Evolutionary conservation across 2,329 filamentous ascomycete species (phyloP).

Genomic region (Periconia sp.): DNA sequence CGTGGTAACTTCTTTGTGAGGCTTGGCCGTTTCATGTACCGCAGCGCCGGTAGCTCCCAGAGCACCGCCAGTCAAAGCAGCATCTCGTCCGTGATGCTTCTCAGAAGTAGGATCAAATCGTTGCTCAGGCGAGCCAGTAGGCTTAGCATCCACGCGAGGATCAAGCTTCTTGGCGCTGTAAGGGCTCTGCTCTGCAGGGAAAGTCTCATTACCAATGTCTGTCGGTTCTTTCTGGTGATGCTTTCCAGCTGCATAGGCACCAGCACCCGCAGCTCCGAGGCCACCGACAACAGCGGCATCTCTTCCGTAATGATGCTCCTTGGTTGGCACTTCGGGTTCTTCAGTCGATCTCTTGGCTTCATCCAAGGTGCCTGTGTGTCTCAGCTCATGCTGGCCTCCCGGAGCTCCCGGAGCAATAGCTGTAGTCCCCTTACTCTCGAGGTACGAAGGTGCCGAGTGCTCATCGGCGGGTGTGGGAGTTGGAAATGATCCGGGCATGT

Average conservation of each 20-base stretch:
- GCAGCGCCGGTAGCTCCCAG: slow-evolving; percentile 10
- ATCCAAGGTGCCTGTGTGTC: slow-evolving; percentile 31
- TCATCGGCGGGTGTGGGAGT: slow-evolving; percentile 38
- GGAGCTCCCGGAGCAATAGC: slow-evolving; percentile 6
- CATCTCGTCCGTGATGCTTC: slow-evolving; percentile 9
- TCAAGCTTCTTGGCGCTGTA: slow-evolving; percentile 35
- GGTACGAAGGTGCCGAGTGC: slow-evolving; percentile 24
- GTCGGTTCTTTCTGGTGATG: slow-evolving; percentile 10
- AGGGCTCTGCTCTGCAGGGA: slow-evolving; percentile 26
- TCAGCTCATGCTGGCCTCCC: slow-evolving; percentile 21
- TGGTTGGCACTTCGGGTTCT: slow-evolving; percentile 1
- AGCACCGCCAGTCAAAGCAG: slow-evolving; percentile 14
- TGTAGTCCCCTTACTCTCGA: slow-evolving; percentile 7
- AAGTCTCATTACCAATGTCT: slow-evolving; percentile 9
- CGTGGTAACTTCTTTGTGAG: neutral
- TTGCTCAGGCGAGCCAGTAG: slow-evolving; percentile 22
- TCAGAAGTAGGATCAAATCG: slow-evolving; percentile 24
- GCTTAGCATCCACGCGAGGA: slow-evolving; percentile 29
- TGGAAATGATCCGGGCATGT: slow-evolving; percentile 43
- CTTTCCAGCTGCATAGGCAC: slow-evolving; percentile 27
- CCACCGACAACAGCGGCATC: slow-evolving; percentile 35
- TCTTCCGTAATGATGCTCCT: slow-evolving; percentile 30
- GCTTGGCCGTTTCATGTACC: neutral
- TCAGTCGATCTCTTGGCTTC: slow-evolving; percentile 21
- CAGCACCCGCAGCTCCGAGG: slow-evolving; percentile 29